Conservation (phyloP, 2,329 filamentous ascomycete species). For the Calonectria pseudoreteaudii region DNA sequence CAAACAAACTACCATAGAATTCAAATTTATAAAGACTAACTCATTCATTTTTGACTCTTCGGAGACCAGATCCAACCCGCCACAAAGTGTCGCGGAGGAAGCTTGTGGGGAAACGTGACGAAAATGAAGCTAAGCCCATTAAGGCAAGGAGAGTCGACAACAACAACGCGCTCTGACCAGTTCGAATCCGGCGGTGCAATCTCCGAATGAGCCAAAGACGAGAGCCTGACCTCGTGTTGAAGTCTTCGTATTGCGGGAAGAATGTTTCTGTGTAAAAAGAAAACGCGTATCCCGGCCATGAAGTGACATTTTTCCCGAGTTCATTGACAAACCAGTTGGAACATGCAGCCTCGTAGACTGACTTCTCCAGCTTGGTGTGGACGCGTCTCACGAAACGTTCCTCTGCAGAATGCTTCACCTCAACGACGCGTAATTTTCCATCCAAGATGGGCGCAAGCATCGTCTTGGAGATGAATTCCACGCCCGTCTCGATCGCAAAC, state of each 20-base stretch:
- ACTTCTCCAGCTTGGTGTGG: background rate
- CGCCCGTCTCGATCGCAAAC: constrained; percentile 6
- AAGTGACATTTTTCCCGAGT: constrained; percentile 9
- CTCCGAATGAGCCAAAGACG: background rate
- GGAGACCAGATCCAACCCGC: background rate
- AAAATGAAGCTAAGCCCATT: background rate
- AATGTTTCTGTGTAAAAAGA: constrained; percentile 1
- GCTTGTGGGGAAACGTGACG: background rate
- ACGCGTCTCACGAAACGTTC: background rate
- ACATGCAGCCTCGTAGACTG: constrained; percentile 11
- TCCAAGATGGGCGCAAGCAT: constrained; percentile 7
- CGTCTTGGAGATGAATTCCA: constrained; percentile 10
- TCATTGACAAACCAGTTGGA: constrained; percentile 18
- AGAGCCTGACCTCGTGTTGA: background rate
- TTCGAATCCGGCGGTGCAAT: background rate
- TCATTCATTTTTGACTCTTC: background rate
- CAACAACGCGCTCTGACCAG: background rate
- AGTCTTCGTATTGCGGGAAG: background rate
- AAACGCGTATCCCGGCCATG: constrained; percentile 16
- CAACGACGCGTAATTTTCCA: background rate
- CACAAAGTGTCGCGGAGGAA: background rate
- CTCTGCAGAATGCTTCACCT: constrained; percentile 12
- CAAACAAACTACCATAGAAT: background rate
- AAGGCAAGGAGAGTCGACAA: background rate
- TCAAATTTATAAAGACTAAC: background rate